Conservation (phyloP, 148 eudicot genomes). For the Rheum nobile region DNA sequence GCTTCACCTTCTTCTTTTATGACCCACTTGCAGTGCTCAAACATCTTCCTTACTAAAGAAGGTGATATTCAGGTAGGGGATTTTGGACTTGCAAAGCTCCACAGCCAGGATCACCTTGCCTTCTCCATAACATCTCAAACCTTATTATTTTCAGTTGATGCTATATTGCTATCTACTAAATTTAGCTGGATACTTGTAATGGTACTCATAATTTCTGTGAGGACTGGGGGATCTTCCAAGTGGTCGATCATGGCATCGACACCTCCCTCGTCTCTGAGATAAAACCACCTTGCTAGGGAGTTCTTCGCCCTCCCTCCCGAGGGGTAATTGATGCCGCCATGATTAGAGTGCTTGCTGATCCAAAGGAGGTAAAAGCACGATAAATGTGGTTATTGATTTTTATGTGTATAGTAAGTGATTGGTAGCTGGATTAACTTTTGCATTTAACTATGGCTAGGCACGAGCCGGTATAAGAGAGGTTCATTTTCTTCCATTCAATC, state of each 20-base stretch:
- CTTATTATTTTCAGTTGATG: neutral
- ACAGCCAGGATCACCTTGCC: constrained; percentile 59
- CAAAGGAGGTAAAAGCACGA: no score
- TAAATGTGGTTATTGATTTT: neutral
- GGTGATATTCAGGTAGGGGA: constrained; percentile 85
- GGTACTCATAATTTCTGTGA: neutral
- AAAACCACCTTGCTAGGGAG: no score
- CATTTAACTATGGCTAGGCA: constrained; percentile 27
- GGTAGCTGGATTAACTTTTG: neutral
- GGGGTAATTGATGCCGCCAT: no score
- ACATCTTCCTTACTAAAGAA: constrained; percentile 85
- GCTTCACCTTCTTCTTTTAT: neutral
- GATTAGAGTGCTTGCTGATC: no score
- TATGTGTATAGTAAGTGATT: neutral
- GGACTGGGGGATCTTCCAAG: no score
- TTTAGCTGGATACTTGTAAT: neutral
- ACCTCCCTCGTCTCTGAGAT: no score
- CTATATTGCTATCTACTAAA: neutral
- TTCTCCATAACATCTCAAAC: constrained; percentile 38
- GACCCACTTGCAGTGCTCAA: constrained; percentile 59
- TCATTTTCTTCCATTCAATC: constrained; percentile 71
- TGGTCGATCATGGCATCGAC: no score
- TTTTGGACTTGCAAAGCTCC: constrained; percentile 87
- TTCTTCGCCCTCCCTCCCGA: no score
- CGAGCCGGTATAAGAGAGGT: constrained; percentile 59